Conservation (phyloP, 2,329 filamentous ascomycete species). For the Cytospora mali region DNA sequence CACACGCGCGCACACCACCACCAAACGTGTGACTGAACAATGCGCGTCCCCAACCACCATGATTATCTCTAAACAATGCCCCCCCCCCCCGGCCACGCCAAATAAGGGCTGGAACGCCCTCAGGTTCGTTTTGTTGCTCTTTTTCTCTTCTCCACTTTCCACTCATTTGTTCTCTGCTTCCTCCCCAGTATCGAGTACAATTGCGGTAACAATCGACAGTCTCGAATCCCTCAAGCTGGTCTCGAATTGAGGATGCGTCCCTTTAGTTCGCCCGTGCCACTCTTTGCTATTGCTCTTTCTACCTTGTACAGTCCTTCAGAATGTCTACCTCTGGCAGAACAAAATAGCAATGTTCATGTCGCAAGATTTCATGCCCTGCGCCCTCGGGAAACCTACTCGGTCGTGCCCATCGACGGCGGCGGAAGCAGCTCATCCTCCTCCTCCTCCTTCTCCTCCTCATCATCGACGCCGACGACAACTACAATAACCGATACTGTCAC, state of each 20-base stretch:
- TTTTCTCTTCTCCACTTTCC: constrained; percentile 9
- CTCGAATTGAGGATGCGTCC: too few relatives aligned
- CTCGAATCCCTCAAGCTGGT: not conserved
- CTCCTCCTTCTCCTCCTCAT: constrained; percentile 12
- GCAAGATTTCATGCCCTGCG: constrained; percentile 17
- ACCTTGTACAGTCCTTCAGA: constrained; percentile 8
- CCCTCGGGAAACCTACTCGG: constrained; percentile 24
- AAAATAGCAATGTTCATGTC: not conserved
- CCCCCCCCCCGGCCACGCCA: not conserved
- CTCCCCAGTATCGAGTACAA: constrained; percentile 10
- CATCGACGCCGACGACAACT: constrained; percentile 8
- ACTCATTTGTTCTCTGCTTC: constrained; percentile 3
- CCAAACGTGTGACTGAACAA: too few relatives aligned
- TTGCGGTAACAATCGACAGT: constrained; percentile 6
- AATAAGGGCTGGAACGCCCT: constrained; percentile 12
- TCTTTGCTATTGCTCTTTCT: constrained; percentile 20
- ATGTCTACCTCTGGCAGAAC: constrained; percentile 17
- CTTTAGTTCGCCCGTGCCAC: constrained; percentile 14
- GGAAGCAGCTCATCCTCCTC: constrained; percentile 7
- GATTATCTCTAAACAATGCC: constrained; percentile 7
- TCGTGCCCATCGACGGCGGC: constrained; percentile 27
- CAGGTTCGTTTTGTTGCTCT: not conserved
- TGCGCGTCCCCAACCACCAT: constrained; percentile 25
- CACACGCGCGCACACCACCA: not conserved
- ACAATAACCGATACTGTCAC: constrained; percentile 15